Conservation (phyloP, 2,329 filamentous ascomycete genomes). For the Lachnellula hyalina region DNA sequence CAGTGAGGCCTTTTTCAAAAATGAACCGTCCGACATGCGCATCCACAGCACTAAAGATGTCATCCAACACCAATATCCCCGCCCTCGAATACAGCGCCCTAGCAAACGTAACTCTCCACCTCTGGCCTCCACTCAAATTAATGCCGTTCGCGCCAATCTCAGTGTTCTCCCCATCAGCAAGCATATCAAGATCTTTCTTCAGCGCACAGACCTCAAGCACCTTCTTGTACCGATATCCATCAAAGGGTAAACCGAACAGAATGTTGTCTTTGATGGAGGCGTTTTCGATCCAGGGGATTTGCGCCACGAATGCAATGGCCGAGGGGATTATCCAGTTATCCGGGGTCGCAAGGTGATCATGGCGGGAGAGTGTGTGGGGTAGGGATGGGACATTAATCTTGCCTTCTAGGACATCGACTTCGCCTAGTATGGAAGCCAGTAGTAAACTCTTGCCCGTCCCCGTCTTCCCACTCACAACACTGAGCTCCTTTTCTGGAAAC, state of each 20-base stretch:
- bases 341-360: constrained; percentile 55
- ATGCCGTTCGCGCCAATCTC: constrained; percentile 83
- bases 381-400: constrained; percentile 50
- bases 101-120: constrained; percentile 76
- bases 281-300: constrained; percentile 84
- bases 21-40: constrained; percentile 76
- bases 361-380: constrained; percentile 47
- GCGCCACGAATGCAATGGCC: constrained; percentile 66
- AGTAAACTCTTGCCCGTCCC: constrained; percentile 74
- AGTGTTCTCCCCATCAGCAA: constrained; percentile 71
- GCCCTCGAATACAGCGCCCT: constrained; percentile 75
- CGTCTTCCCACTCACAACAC: constrained; percentile 70
- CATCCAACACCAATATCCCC: constrained; percentile 71
- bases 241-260: constrained; percentile 66
- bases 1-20: constrained; percentile 69
- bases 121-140: constrained; percentile 77
- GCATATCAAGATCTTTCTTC: constrained; percentile 68
- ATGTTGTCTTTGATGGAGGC: constrained; percentile 75
- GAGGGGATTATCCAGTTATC: constrained; percentile 64
- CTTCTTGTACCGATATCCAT: constrained; percentile 63
- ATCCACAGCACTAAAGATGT: constrained; percentile 78
- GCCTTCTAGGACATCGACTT: constrained; percentile 64
- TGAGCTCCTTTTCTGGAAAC: constrained; percentile 65
- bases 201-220: constrained; percentile 70
- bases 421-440: constrained; percentile 68